Evolutionary conservation across 257 asterid genomes (phyloP).

Genomic region (Solanum tarijense): DNA sequence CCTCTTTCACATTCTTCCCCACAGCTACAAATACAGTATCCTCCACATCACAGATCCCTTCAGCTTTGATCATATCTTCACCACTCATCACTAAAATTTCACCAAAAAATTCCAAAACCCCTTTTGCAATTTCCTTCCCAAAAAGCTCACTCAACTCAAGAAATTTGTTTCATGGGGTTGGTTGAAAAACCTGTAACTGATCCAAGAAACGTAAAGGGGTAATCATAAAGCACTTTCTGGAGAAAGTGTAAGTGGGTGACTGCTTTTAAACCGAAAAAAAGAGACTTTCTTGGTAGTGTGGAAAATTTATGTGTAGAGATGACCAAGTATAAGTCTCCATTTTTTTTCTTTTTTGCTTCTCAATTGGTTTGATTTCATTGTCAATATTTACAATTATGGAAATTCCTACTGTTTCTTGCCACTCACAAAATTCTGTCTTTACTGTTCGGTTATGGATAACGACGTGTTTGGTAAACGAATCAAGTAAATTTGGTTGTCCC

Average conservation of each 20-base stretch:
- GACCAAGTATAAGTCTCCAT: neutral
- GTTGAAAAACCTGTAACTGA: neutral
- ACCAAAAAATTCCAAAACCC: neutral
- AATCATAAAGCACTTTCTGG: neutral
- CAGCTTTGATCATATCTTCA: slow-evolving; percentile 29
- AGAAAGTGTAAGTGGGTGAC: neutral
- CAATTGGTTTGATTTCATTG: neutral
- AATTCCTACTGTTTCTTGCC: neutral
- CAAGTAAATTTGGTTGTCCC: neutral
- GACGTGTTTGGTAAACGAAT: neutral
- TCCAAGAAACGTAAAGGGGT: neutral
- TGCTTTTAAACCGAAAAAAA: neutral
- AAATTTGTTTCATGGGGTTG: neutral
- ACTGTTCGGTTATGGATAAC: neutral
- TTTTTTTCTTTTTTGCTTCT: neutral
- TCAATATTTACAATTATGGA: neutral
- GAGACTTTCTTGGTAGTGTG: neutral
- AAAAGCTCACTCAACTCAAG: neutral
- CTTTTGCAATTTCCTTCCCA: neutral
- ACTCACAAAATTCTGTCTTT: neutral
- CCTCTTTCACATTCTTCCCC: slow-evolving; percentile 59
- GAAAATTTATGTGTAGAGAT: neutral
- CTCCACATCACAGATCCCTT: slow-evolving; percentile 25
- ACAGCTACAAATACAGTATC: slow-evolving; percentile 56
- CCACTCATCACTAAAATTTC: slow-evolving; percentile 28